phyloP scores from a whole-genome alignment of 2,329 filamentous ascomycete species.

The Botrytis elliptica region DNA sequence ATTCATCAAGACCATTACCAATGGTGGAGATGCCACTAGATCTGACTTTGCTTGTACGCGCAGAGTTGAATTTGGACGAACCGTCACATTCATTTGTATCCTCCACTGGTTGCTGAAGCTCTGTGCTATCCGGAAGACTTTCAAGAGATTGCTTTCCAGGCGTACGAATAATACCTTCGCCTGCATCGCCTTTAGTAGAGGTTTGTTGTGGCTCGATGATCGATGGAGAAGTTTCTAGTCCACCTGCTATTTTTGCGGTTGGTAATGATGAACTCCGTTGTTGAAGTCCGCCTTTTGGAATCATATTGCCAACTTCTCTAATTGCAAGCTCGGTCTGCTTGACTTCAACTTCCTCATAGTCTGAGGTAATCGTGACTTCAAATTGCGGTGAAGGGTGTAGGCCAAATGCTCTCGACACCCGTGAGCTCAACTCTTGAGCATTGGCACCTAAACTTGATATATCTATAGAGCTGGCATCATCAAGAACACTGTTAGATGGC shows the following conservation, averaged over 20 bases:
- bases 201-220: not conserved
- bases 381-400: constrained; percentile 26
- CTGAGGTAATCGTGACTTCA: constrained; percentile 20
- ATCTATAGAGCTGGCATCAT: constrained; percentile 23
- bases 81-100: not conserved
- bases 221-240: not conserved
- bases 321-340: not conserved
- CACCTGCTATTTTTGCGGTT: not conserved
- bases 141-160: not conserved
- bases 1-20: constrained; percentile 26
- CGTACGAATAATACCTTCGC: not conserved
- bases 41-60: constrained; percentile 7
- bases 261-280: constrained; percentile 11
- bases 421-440: constrained; percentile 30
- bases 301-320: not conserved
- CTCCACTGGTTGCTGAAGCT: not conserved
- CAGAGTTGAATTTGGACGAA: not conserved
- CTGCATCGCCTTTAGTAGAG: not conserved
- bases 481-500: not conserved
- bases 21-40: constrained; percentile 27
- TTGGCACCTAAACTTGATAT: constrained; percentile 29
- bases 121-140: not conserved
- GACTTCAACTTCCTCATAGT: not conserved
- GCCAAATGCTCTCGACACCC: constrained; percentile 35
- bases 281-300: not conserved